phyloP scores from a whole-genome alignment of 1,284 basidiomycete species.

The Trichosporon faecale region DNA sequence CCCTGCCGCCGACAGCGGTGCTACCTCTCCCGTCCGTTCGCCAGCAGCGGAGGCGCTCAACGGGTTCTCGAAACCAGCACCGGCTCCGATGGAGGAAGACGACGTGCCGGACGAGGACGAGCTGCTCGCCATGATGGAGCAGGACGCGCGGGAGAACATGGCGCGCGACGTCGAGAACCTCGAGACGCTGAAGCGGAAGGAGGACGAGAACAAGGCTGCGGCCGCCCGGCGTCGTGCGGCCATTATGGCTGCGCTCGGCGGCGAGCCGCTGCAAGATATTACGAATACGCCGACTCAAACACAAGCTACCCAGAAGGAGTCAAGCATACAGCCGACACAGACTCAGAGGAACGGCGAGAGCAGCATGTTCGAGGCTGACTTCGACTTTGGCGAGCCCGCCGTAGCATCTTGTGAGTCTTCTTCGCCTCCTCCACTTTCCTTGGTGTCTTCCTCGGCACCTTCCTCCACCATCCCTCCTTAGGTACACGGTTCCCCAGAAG shows the following conservation, averaged over 20 bases:
- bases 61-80: neutral
- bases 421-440: neutral
- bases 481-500: no score
- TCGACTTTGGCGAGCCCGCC: constrained; percentile 12
- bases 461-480: neutral
- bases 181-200: neutral
- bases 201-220: neutral
- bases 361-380: constrained; percentile 12
- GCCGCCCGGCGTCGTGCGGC: constrained; percentile 12
- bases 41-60: neutral
- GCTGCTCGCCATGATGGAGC: constrained; percentile 28
- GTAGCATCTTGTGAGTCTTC: constrained; percentile 11
- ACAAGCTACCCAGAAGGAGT: neutral
- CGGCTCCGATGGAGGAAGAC: neutral
- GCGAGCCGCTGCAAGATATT: neutral
- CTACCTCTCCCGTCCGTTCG: neutral
- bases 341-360: neutral
- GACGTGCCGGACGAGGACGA: constrained; percentile 28
- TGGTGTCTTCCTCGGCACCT: neutral
- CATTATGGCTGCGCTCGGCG: constrained; percentile 7
- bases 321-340: neutral
- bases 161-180: constrained; percentile 2
- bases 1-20: neutral
- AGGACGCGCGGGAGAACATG: constrained; percentile 18
- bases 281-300: neutral